Conservation (phyloP, 2,329 filamentous ascomycete species). For the Hymenoscyphus fraxineus region DNA sequence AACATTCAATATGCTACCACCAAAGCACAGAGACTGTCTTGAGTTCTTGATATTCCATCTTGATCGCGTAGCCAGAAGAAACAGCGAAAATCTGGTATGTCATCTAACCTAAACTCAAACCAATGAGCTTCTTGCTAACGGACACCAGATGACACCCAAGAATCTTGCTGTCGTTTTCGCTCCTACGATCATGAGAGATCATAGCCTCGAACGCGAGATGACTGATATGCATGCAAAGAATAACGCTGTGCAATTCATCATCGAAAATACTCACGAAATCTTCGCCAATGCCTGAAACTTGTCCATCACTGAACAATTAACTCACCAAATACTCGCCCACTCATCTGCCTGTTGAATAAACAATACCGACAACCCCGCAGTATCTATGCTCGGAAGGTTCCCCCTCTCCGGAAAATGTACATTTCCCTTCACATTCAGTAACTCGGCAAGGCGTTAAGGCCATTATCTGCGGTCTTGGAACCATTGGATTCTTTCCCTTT, state of each 20-base stretch:
- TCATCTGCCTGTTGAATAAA: not conserved
- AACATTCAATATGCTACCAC: constrained; percentile 74
- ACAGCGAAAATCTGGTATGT: constrained; percentile 77
- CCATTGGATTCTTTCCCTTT: not conserved
- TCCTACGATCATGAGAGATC: constrained; percentile 92
- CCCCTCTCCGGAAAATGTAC: constrained; percentile 17
- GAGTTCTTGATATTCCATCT: constrained; percentile 95
- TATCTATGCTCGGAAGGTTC: constrained; percentile 7
- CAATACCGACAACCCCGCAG: not conserved
- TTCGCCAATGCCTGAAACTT: constrained; percentile 46
- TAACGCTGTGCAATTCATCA: constrained; percentile 83
- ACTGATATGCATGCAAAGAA: constrained; percentile 95
- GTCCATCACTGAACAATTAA: not conserved
- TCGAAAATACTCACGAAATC: constrained; percentile 82
- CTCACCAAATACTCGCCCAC: not conserved
- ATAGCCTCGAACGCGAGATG: constrained; percentile 89
- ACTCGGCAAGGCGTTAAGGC: not conserved
- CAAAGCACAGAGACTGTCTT: constrained; percentile 80
- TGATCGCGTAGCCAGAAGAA: constrained; percentile 75
- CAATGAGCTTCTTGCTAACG: constrained; percentile 25
- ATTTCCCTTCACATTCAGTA: constrained; percentile 8
- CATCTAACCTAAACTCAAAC: not conserved
- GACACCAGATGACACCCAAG: constrained; percentile 79
- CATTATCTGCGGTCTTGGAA: not conserved
- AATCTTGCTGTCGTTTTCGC: constrained; percentile 97